Evolutionary conservation across 306 rosid species (phyloP).

Genomic region (Casuarina equisetifolia): DNA sequence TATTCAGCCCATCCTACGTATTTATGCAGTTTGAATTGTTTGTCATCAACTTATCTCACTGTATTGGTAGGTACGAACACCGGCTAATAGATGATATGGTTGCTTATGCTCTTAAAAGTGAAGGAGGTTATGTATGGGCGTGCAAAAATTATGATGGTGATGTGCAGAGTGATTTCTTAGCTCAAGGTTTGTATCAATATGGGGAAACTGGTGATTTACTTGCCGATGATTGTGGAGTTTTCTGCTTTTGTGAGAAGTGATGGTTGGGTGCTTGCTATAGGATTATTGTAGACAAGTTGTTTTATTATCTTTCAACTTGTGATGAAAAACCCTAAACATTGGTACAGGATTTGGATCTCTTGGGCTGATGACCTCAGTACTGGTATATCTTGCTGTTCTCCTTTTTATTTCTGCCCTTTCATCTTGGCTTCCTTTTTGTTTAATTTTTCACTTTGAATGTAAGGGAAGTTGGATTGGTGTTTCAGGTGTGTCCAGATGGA

Average conservation of each 20-base stretch:
- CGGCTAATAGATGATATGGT: slow-evolving; percentile 99
- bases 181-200: slow-evolving; percentile 68
- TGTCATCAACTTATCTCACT: slow-evolving; percentile 26
- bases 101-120: slow-evolving; percentile 94
- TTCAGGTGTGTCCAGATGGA: slow-evolving; percentile 98
- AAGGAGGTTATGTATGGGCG: slow-evolving; percentile 99
- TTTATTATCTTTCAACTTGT: background rate
- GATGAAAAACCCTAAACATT: slow-evolving; percentile 28
- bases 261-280: background rate
- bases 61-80: slow-evolving; percentile 81
- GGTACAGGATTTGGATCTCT: slow-evolving; percentile 90
- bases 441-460: background rate
- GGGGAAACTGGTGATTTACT: background rate
- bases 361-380: slow-evolving; percentile 98
- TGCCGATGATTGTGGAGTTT: background rate
- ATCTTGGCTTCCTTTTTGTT: background rate
- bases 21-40: slow-evolving; percentile 6
- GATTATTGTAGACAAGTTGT: background rate
- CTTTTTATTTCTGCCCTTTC: background rate
- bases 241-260: background rate
- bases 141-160: slow-evolving; percentile 99
- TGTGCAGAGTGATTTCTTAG: slow-evolving; percentile 96
- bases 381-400: slow-evolving; percentile 54
- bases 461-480: background rate
- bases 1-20: slow-evolving; percentile 1